Percentiles rank a stretch among this genome's conserved stretches.
phyloP scores from a whole-genome alignment of 2,329 filamentous ascomycete species.

The Trichoderma hamatum region DNA sequence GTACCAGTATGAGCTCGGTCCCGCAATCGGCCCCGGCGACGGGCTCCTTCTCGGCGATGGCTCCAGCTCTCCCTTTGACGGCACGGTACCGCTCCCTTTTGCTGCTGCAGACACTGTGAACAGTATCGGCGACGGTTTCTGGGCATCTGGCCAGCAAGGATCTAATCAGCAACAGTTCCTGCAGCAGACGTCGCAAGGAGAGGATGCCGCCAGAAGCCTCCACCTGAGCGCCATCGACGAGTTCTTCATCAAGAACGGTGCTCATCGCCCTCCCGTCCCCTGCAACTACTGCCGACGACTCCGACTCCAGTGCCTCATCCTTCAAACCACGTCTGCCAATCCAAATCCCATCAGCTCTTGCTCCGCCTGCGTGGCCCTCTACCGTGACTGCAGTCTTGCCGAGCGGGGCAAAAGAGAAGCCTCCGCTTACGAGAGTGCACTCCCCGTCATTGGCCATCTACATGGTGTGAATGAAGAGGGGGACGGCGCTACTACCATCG shows the following conservation, averaged over 20 bases:
- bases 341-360: slow-evolving; percentile 53
- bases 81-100: slow-evolving; percentile 1
- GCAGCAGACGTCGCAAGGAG: background rate
- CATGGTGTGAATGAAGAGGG: slow-evolving; percentile 51
- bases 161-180: background rate
- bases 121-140: background rate
- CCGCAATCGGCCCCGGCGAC: slow-evolving; percentile 9
- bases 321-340: slow-evolving; percentile 51
- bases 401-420: slow-evolving; percentile 48
- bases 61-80: slow-evolving; percentile 20
- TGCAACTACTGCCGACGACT: slow-evolving; percentile 50
- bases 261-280: slow-evolving; percentile 46
- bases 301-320: slow-evolving; percentile 52
- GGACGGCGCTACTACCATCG: slow-evolving; percentile 10
- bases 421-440: slow-evolving; percentile 50
- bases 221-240: slow-evolving; percentile 37
- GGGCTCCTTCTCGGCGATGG: background rate
- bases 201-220: background rate
- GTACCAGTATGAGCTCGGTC: slow-evolving; percentile 9
- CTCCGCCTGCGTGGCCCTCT: slow-evolving; percentile 55
- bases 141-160: background rate
- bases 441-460: slow-evolving; percentile 52
- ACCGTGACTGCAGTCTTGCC: slow-evolving; percentile 53
- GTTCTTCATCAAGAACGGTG: slow-evolving; percentile 47
- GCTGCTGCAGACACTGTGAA: background rate